These are phyloP conservation scores for button mushroom (Agaricus bisporus) DNA, from an alignment of 768 basidiomycete genomes.

Conservation along the genomic window DNA sequence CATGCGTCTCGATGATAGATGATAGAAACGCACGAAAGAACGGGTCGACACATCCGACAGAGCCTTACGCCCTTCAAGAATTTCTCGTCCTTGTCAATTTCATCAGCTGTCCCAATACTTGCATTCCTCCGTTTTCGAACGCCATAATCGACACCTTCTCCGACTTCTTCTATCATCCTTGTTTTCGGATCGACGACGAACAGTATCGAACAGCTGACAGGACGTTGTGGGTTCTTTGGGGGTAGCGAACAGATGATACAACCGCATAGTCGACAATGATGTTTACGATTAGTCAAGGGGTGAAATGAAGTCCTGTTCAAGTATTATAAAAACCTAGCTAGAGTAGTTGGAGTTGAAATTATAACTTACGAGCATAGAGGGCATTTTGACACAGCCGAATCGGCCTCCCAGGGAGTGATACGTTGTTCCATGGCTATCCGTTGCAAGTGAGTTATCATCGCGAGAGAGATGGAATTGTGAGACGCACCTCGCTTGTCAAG, in stretches of 20 bases:
- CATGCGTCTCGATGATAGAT: neutral
- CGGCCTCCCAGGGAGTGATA: conserved; percentile 94
- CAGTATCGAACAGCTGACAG: conserved; percentile 66
- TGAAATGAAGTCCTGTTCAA: conserved; percentile 64
- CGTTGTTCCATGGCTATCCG: conserved; percentile 72
- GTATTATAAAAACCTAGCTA: neutral
- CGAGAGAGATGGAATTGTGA: conserved; percentile 3
- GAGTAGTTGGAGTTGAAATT: neutral
- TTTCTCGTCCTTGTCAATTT: conserved; percentile 61
- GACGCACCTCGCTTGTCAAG: conserved; percentile 61
- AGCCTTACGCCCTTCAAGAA: conserved; percentile 86
- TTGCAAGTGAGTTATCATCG: neutral
- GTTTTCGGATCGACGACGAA: conserved; percentile 83
- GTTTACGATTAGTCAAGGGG: conserved; percentile 87
- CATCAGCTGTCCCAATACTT: conserved; percentile 30
- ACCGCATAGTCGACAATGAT: conserved; percentile 94
- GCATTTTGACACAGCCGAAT: conserved; percentile 70
- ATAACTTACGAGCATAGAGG: conserved; percentile 72
- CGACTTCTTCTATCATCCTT: conserved; percentile 76
- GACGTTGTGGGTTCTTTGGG: conserved; percentile 62
- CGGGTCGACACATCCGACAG: conserved; percentile 77
- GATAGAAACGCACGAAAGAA: conserved; percentile 57
- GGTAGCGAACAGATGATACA: conserved; percentile 88
- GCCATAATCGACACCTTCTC: conserved; percentile 80
- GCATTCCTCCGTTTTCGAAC: conserved; percentile 45